Evolutionary conservation across 352 stramenopile species (phyloP), one percentile per base, ranked within the genome.

Genomic region (Pilasporangium apinafurcum): DNA sequence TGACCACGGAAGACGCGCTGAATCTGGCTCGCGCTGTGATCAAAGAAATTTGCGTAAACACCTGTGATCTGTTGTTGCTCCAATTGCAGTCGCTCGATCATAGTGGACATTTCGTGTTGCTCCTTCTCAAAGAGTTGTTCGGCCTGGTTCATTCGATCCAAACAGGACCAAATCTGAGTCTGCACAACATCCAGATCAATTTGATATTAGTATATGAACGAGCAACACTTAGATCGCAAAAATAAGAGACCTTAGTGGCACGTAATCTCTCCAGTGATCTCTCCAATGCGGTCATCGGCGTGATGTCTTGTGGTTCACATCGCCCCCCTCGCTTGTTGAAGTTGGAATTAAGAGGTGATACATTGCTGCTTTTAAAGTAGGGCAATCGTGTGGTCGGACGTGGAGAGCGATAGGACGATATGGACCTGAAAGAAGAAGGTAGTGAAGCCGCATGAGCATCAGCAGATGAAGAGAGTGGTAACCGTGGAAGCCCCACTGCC

Each of bases 1-100:
- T 86, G 66, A 0, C 93, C 93, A 9, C 92, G 77, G 44, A 86
- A 97, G 5, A 85, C 62, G 2, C 90, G 76, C 59, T 98, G 90
- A 34, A 98, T 83, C 13, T 80, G 56, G 35, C 56, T 39, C 18
- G 59, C 59, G 20, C 64, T 67, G 25, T 57, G 58, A 31, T 68
- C 50, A 26, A 77, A 57, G 29, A 66, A 62, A 30, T 46, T 52
- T 1, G 48, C 40, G 46, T 66, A 64, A 34, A 52, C 16, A 6
- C 32, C 10, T 0, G 51, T 37, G 12, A 68, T 21, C 7, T 48
- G 30, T 5, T 52, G 51, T 28, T 77, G 62, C n/a, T 74, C 56
- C 1, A 36, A 10, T 21, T 60, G 51, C 4, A 74, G 31, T 0
- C 33, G 41, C 2, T 50, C 55, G 21, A 65, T 44, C 28, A 65